These are phyloP conservation scores for Nemania diffusa DNA, from an alignment of 2,329 filamentous ascomycete genomes.

Conservation along the genomic window DNA sequence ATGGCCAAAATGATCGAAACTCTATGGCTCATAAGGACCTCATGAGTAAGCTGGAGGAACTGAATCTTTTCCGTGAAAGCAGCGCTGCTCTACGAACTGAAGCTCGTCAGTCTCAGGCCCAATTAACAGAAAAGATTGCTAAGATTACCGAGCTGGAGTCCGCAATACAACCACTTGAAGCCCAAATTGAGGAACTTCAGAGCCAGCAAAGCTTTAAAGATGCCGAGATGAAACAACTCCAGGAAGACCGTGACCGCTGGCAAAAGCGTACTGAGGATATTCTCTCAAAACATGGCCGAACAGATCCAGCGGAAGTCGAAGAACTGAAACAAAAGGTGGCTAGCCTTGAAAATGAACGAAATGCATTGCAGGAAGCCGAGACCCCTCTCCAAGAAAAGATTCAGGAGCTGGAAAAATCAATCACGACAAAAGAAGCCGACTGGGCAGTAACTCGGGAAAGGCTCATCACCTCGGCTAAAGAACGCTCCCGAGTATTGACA, in stretches of 20 bases:
- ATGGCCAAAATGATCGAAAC: constrained; percentile 77
- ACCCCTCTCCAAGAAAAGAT: constrained; percentile 65
- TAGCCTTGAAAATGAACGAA: constrained; percentile 71
- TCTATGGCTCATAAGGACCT: constrained; percentile 87
- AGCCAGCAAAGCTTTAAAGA: constrained; percentile 83
- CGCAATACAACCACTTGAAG: constrained; percentile 84
- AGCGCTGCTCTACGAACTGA: constrained; percentile 91
- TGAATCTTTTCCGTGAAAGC: constrained; percentile 96
- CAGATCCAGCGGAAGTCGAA: constrained; percentile 93
- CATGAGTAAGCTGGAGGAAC: constrained; percentile 92
- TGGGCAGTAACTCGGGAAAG: constrained; percentile 65
- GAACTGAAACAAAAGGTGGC: constrained; percentile 83
- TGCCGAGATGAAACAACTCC: constrained; percentile 87
- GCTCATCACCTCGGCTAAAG: constrained; percentile 72
- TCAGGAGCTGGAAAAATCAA: constrained; percentile 59
- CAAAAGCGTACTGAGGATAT: constrained; percentile 97
- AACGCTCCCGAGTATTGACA: constrained; percentile 64
- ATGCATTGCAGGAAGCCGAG: constrained; percentile 63
- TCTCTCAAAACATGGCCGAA: constrained; percentile 92
- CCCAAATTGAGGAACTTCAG: constrained; percentile 82
- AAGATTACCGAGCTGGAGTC: constrained; percentile 79
- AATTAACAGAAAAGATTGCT: constrained; percentile 77
- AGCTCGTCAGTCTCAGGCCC: constrained; percentile 79
- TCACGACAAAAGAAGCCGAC: constrained; percentile 65
- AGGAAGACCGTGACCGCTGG: constrained; percentile 93